A percentile compares a stretch with the other conserved stretches of the same genome.
Evolutionary conservation across 163 green algal genomes (phyloP).

Genomic region (Coccomyxa subellipsoidea): DNA sequence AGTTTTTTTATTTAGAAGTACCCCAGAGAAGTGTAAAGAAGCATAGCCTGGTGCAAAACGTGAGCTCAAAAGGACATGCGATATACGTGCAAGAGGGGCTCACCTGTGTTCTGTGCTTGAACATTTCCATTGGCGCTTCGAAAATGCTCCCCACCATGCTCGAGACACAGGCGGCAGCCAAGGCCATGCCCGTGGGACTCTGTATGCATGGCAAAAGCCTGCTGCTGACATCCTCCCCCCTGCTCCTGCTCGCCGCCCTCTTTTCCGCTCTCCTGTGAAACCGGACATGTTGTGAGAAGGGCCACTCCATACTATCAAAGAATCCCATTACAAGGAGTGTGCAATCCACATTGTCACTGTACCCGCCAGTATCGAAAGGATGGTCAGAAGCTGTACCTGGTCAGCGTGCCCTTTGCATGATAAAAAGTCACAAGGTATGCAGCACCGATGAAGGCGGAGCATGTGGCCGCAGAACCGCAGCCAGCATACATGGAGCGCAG

Average conservation of each 20-base stretch:
- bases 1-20: neutral
- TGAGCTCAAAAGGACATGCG: too few species aligned
- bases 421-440: constrained; percentile 67
- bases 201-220: neutral
- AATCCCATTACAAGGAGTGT: too few species aligned
- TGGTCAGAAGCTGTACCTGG: neutral
- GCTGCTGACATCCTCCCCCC: neutral
- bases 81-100: too few species aligned
- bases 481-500: constrained; percentile 56
- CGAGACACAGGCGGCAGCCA: constrained; percentile 26
- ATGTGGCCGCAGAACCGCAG: constrained; percentile 42
- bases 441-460: constrained; percentile 54
- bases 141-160: constrained; percentile 33
- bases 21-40: too few species aligned
- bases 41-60: too few species aligned
- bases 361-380: too few species aligned
- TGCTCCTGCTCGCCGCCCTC: neutral
- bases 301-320: too few species aligned
- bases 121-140: constrained; percentile 61
- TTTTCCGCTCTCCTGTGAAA: neutral
- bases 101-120: constrained; percentile 57
- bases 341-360: too few species aligned
- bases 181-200: constrained; percentile 34
- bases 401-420: neutral
- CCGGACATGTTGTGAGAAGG: too few species aligned